Conservation (phyloP, 495 filamentous ascomycete genomes). For the Penicillium pancosmium region DNA sequence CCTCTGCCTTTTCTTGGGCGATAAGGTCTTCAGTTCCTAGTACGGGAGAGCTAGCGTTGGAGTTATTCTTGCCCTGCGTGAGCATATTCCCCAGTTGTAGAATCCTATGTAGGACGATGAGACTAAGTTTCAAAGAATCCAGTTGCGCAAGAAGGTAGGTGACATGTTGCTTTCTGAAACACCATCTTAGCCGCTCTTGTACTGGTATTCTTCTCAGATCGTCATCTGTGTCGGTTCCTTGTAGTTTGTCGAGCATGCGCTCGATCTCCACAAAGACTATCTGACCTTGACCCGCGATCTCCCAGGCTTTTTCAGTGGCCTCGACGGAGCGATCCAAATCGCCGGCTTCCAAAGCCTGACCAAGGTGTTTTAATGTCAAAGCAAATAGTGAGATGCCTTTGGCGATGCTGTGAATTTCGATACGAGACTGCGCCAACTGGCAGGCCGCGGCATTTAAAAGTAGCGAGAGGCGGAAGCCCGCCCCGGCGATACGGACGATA, state of each 20-base stretch:
- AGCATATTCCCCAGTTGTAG: slow-evolving; percentile 42
- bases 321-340: slow-evolving; percentile 30
- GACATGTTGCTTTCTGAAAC: slow-evolving; percentile 47
- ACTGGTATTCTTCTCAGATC: slow-evolving; percentile 33
- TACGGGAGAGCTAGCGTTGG: background rate
- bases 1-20: slow-evolving; percentile 46
- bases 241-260: slow-evolving; percentile 45
- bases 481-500: slow-evolving; percentile 41
- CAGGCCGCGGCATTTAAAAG: slow-evolving; percentile 47
- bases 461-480: slow-evolving; percentile 47
- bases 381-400: slow-evolving; percentile 49
- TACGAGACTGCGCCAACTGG: slow-evolving; percentile 44
- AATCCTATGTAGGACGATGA: slow-evolving; percentile 45
- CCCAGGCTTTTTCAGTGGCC: slow-evolving; percentile 41
- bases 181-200: slow-evolving; percentile 46
- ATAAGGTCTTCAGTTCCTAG: slow-evolving; percentile 30
- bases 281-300: slow-evolving; percentile 45
- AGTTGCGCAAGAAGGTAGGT: slow-evolving; percentile 49
- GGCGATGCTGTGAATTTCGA: slow-evolving; percentile 51
- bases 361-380: slow-evolving; percentile 45
- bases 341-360: slow-evolving; percentile 33
- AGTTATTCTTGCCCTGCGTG: slow-evolving; percentile 3
- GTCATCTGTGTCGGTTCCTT: slow-evolving; percentile 37
- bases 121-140: slow-evolving; percentile 48
- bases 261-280: slow-evolving; percentile 47